Base-by-base conservation (phyloP, 31 red algal genomes). In the Asparagopsis taxiformis region DNA sequence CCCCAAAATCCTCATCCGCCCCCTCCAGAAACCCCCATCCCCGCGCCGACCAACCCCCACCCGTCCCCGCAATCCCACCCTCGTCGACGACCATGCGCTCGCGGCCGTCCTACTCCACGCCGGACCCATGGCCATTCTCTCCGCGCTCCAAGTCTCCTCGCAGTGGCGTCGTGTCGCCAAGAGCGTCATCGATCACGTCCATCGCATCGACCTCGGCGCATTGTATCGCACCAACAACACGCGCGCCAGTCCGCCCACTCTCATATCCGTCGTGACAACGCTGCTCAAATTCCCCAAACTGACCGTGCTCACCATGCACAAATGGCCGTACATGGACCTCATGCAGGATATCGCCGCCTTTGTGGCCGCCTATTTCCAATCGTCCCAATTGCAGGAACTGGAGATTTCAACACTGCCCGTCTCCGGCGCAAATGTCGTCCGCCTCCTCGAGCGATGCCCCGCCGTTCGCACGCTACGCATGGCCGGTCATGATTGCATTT, bases 101-200 rank as follows among this genome's bases (percentile, higher is more conserved):
- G 25, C 49, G n/a, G 55, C 31, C 0, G 25, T 72, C 11, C 68
- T 72, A 3, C 19, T 55, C 10, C 30, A 35, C 49, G 68, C 68
- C 43, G 68, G 68, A 8, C 49, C 68, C 34, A 15, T 21, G 3
- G 26, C 68, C n/a, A 30, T 72, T 35, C 24, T 55, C 3, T 52
- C 68, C n/a, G 68, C 68, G 22, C 30, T 72, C 0, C 21, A 20
- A 24, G 68, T 72, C 19, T 72, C 15, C 0, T 54, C 19, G 6
- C 68, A 72, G 55, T 72, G 68, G 68, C 43, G 68, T 31, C 51
- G 26, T 3, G 68, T 72, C 11, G 68, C 22, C 15, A 29, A 34
- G 10, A 43, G 23, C 3, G 36, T 72, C 10, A 13, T 72, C 46
- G 13, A 13, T 35, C 21, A 43, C 3, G 30, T 72, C 28, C 5